Evolutionary conservation across 139 green algal genomes (phyloP).

Genomic region (Volvox reticuliferus): DNA sequence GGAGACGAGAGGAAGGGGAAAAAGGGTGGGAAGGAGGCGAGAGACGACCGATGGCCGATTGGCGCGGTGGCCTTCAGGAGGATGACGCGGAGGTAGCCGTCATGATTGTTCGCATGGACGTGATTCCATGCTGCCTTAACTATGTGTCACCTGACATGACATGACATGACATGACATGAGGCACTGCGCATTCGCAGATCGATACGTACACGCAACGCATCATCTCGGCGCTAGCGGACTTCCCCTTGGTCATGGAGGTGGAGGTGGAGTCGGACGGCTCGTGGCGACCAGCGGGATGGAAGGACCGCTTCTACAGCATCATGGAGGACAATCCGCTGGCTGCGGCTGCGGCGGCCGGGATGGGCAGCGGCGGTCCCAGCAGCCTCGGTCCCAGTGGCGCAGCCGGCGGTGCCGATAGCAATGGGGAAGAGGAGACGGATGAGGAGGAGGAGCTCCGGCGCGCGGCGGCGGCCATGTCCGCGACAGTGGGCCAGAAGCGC

Average conservation of each 20-base stretch:
- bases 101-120: too few species aligned
- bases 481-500: conserved; percentile 29
- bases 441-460: conserved; percentile 58
- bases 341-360: neutral
- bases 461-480: conserved; percentile 43
- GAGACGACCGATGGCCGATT: too few species aligned
- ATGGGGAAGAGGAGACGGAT: conserved; percentile 50
- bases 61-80: too few species aligned
- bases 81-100: too few species aligned
- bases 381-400: neutral
- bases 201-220: conserved; percentile 56
- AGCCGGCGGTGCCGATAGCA: neutral
- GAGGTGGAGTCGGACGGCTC: conserved; percentile 51
- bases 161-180: too few species aligned
- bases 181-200: neutral
- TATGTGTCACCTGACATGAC: too few species aligned
- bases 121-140: too few species aligned
- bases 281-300: conserved; percentile 49
- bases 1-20: too few species aligned
- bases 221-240: conserved; percentile 11
- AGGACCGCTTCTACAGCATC: conserved; percentile 11
- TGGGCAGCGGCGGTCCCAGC: neutral
- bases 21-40: too few species aligned
- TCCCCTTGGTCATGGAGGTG: conserved; percentile 51
- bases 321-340: neutral